A percentile compares a stretch with the other conserved stretches of the same genome.
phyloP scores from a whole-genome alignment of 140 eudicot genomes.

The Senecio squalidus region DNA sequence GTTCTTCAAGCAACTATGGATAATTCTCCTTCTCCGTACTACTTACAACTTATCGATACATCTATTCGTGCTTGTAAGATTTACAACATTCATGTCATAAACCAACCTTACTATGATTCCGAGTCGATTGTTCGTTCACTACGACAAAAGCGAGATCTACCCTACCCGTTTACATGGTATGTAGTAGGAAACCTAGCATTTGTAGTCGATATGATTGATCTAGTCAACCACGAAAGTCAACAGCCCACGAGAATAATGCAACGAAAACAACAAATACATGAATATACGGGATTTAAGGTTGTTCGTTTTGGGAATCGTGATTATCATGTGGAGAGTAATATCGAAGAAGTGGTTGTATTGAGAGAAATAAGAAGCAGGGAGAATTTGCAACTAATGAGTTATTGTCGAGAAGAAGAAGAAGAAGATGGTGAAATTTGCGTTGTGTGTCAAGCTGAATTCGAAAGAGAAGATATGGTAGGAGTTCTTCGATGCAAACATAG shows the following conservation, averaged over 20 bases:
- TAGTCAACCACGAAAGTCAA: not conserved
- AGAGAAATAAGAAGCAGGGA: not conserved
- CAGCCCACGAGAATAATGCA: not conserved
- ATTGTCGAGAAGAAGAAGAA: not conserved
- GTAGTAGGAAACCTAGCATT: not conserved
- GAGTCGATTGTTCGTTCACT: not conserved
- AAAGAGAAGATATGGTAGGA: constrained; percentile 3
- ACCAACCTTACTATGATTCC: not conserved
- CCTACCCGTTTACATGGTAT: not conserved
- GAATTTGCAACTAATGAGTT: not conserved
- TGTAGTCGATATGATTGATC: not conserved
- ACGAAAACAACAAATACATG: not conserved
- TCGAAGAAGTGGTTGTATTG: not conserved
- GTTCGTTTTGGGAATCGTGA: no score
- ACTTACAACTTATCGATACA: not conserved
- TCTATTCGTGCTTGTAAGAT: not conserved
- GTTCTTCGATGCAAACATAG: constrained; percentile 16
- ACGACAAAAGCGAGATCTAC: not conserved
- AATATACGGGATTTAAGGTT: not conserved
- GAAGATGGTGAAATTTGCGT: constrained; percentile 11
- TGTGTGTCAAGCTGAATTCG: constrained; percentile 16
- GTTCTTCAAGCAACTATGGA: no score
- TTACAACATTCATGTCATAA: not conserved
- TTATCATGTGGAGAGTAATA: no score
- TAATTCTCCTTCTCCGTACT: no score